A percentile compares a stretch with the other conserved stretches of the same genome.
Conservation (phyloP, 73 alveolate genomes). For the Paramecium primaurelia region DNA sequence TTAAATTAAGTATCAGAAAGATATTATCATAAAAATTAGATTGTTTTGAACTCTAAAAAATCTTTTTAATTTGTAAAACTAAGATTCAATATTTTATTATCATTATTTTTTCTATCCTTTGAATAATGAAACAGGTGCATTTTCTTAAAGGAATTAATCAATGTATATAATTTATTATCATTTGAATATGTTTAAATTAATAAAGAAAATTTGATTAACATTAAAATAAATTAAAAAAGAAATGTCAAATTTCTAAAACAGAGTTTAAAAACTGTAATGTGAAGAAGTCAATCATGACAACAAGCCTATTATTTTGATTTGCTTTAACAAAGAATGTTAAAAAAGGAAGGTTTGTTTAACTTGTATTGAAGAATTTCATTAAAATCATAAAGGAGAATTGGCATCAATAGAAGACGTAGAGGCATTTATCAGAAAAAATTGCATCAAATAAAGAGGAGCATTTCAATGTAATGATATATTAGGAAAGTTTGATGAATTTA, state of each 20-base stretch:
- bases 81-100: too few relatives aligned
- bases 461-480: background rate
- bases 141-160: background rate
- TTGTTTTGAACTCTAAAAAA: too few relatives aligned
- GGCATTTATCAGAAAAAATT: background rate
- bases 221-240: background rate
- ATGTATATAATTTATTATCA: too few relatives aligned
- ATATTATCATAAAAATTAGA: too few relatives aligned
- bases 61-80: too few relatives aligned
- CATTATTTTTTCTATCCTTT: background rate
- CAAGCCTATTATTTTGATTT: constrained; percentile 6
- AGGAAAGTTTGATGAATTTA: background rate
- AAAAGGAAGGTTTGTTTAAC: constrained; percentile 10
- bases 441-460: background rate
- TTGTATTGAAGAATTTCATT: constrained; percentile 33
- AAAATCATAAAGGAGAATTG: background rate
- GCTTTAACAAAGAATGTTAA: background rate
- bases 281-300: background rate
- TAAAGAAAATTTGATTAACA: background rate
- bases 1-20: too few relatives aligned
- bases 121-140: too few relatives aligned
- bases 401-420: background rate
- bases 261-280: background rate
- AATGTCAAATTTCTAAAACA: constrained; percentile 19
- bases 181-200: background rate